Base-by-base conservation (phyloP, 352 stramenopile species). In the Pythium monospermum region DNA sequence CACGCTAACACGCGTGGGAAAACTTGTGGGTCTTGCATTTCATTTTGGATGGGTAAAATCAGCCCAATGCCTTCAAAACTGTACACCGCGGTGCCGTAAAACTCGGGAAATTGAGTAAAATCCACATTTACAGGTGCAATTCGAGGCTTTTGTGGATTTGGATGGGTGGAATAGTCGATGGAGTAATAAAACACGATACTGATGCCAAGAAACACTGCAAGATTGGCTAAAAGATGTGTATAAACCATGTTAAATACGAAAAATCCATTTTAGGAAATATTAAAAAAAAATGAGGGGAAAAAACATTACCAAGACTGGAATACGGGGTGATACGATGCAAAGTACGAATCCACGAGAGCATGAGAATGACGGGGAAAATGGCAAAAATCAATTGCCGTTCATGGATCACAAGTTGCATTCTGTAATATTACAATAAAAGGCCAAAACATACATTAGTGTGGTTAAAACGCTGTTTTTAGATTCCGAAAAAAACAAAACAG, bases 111-210 rank as follows among this genome's bases (percentile, higher is more conserved):
- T 11, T 72, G 61, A 1, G 59, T 58, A 68, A 71, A 80, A 21
- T 69, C 58, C 3, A 69, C 49, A 2, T 45, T 54, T 11, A 62
- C 47, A 2, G 55, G 56, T 13, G 50, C 27, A 2, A 59, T 2
- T 3, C 66, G 67, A 4, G 67, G 49, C 45, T 62, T 59, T n/a
- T n/a, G n/a, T n/a, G n/a, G n/a, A 12, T 40, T 59, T 2, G 71
- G 65, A 32, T 78, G 50, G 10, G 67, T 58, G 47, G 70, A 75
- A 42, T 87, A 90, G 43, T 68, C 61, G 38, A 85, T 58, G 15
- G 80, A 88, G 65, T 85, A 88, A 65, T 86, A 91, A 55, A 91
- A 91, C 6, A 91, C 80, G 37, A 91, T 91, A n/a, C 44, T 57
- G 39, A 91, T 88, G 10, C 75, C 80, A 5, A 78, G 65, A 0